Percentiles rank a stretch among this genome's conserved stretches.
These are phyloP conservation scores for Rhododendron ovatum DNA, from an alignment of 148 eudicot species.

Conservation along the genomic window DNA sequence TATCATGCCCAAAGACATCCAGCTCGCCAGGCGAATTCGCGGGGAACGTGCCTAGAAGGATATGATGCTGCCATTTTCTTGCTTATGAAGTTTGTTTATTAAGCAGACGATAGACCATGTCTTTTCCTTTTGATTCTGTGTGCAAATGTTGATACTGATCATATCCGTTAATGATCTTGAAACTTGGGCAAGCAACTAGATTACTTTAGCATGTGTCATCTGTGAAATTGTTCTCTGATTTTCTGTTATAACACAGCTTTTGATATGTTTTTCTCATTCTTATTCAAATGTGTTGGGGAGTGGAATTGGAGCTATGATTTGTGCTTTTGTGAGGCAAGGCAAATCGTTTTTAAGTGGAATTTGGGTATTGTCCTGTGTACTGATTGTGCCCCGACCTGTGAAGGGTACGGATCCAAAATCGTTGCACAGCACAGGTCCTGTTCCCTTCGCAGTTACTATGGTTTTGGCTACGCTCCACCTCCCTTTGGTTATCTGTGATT, in stretches of 20 bases:
- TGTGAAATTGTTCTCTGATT: neutral
- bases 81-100: neutral
- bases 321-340: neutral
- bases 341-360: too few relatives aligned
- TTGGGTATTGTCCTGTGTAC: too few relatives aligned
- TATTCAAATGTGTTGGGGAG: neutral
- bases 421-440: too few relatives aligned
- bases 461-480: neutral
- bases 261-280: neutral
- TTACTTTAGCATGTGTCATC: neutral
- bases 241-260: neutral
- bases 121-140: neutral
- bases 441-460: neutral
- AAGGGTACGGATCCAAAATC: too few relatives aligned
- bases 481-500: too few relatives aligned
- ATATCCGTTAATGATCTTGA: neutral
- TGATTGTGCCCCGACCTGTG: neutral
- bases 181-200: neutral
- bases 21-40: slow-evolving; percentile 42
- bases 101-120: neutral
- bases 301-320: neutral
- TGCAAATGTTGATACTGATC: neutral
- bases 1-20: slow-evolving; percentile 46
- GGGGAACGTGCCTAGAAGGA: slow-evolving; percentile 36
- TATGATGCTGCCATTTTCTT: neutral